Percentiles rank a stretch among this genome's conserved stretches.
Evolutionary conservation across 225 moss, liverwort and hornwort genomes (phyloP).

Genomic region (Thuidium tamariscinum): DNA sequence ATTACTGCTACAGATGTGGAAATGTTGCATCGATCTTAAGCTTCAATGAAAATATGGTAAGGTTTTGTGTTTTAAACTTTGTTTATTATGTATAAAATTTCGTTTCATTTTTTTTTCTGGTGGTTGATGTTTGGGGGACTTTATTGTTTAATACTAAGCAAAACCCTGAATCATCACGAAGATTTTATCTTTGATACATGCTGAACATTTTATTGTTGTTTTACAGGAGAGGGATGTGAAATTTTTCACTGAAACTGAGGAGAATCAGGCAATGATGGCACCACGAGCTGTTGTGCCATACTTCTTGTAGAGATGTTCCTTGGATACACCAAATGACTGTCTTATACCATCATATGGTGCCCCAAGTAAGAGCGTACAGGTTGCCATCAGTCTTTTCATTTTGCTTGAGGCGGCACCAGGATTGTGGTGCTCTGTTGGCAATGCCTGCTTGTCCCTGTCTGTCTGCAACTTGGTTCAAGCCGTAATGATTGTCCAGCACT

Average conservation of each 20-base stretch:
- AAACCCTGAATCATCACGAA: not conserved
- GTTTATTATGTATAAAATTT: not conserved
- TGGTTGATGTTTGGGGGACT: not conserved
- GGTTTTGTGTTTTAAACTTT: not conserved
- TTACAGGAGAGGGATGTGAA: slow-evolving; percentile 98
- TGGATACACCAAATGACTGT: slow-evolving; percentile 19
- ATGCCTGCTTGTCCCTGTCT: not conserved
- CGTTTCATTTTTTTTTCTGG: not conserved
- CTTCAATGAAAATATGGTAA: slow-evolving; percentile 98
- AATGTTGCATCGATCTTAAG: slow-evolving; percentile 98
- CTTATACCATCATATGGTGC: slow-evolving; percentile 10
- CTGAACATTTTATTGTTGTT: not conserved
- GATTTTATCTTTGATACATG: not conserved
- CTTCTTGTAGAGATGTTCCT: slow-evolving; percentile 70
- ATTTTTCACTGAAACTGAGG: slow-evolving; percentile 98
- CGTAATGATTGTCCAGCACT: slow-evolving; percentile 7
- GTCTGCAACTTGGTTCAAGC: slow-evolving; percentile 19
- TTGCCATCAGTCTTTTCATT: slow-evolving; percentile 17
- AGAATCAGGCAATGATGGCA: slow-evolving; percentile 98
- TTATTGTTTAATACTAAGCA: not conserved
- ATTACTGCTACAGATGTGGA: slow-evolving; percentile 99
- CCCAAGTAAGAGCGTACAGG: slow-evolving; percentile 5
- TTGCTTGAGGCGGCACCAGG: slow-evolving; percentile 24
- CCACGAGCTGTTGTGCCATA: slow-evolving; percentile 96
- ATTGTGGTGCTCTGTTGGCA: slow-evolving; percentile 25